Evolutionary conservation across 2,329 filamentous ascomycete species (phyloP).

Genomic region (Emmonsiellopsis sp.): DNA sequence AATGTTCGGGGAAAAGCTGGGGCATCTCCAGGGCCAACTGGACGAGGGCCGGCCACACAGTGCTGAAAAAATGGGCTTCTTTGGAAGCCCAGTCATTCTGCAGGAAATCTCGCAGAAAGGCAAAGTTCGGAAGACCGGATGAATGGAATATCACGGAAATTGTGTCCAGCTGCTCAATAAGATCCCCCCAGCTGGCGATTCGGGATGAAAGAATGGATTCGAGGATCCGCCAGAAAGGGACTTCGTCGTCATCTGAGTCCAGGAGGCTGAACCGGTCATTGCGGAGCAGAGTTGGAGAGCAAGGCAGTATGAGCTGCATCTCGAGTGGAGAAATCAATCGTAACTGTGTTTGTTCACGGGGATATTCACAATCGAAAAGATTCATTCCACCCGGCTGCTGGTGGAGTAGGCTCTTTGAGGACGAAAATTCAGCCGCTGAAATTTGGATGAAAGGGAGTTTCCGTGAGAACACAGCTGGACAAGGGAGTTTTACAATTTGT

Average conservation of each 20-base stretch:
- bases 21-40: conserved; percentile 8
- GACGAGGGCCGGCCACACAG: conserved; percentile 4
- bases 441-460: no score
- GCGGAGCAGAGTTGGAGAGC: conserved; percentile 5
- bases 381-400: no score
- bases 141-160: conserved; percentile 5
- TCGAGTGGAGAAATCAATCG: no score
- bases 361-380: no score
- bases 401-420: no score
- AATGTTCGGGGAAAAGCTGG: conserved; percentile 4
- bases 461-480: no score
- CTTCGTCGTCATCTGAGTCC: conserved; percentile 4
- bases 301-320: conserved; percentile 2
- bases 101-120: conserved; percentile 6
- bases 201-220: neutral
- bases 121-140: conserved; percentile 1
- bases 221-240: conserved; percentile 8
- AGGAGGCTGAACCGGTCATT: conserved; percentile 8
- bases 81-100: neutral
- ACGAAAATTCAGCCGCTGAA: no score
- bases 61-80: conserved; percentile 5
- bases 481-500: no score
- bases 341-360: no score
- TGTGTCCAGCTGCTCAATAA: conserved; percentile 6
- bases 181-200: neutral